Evolutionary conservation across 164 flowering plant species (phyloP), one percentile per base, ranked within the genome.

Genomic region (Vitis labrusca): DNA sequence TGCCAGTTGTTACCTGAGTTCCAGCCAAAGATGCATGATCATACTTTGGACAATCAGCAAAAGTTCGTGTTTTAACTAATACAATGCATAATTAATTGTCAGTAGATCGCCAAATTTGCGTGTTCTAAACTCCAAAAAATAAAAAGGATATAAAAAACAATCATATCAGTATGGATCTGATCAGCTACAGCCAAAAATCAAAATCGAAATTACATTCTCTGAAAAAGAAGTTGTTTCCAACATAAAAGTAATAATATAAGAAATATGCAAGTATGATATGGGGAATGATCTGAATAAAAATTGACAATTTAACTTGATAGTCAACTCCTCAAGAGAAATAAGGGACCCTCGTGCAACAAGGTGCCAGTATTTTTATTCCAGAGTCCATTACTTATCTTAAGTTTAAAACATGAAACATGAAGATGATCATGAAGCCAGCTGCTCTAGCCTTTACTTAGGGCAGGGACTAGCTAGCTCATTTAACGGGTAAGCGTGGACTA

Each of bases 41-140:
- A 14, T 37, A 11, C 11, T 32, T 37, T n/a, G 50, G n/a, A 37
- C 47, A 16, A 61, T 61, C 50, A 61, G 50, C 64, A 61, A 14
- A 49, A 3, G 19, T 61, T 61, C 37, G 64, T 61, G 11, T 32
- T 61, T 37, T 13, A 44, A 6, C 64, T 61, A 61, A 61, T 61
- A 10, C 50, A 61, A 8, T 15, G 19, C 10, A 9, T 16, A 61
- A 61, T 1, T 9, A 37, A 61, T 8, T 32, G 50, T 61, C n/a
- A 48, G 3, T 61, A 9, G 12, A 61, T 61, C 64, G n/a, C n/a
- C 49, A n/a, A 15, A 30, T 61, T 32, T 37, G 50, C 11, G 44
- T 61, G 64, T 37, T 14, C 17, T 53, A 59, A 3, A 2, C 44
- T 11, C 37, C n/a, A 37, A 37, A 37, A 37, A 37, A 37, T 5